Base-by-base conservation (phyloP, 164 flowering plant species). In the Liriodendron chinense region DNA sequence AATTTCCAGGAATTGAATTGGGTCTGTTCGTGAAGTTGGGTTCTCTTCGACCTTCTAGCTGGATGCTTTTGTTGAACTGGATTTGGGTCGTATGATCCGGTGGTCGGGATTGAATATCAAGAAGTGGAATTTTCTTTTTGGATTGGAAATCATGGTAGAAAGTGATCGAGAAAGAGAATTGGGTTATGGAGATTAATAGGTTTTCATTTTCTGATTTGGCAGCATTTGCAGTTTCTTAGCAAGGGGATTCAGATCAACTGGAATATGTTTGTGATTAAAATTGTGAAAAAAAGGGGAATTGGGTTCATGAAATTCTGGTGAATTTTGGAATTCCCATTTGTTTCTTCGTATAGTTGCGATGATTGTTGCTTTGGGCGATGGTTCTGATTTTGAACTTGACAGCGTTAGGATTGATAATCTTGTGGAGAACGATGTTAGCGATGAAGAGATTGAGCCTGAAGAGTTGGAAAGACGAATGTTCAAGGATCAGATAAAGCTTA, bases 381-480 rank as follows among this genome's bases (percentile, higher is more conserved):
- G 76, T 53, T 83, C 78, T 48, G 85, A 81, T 75, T 65, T 81
- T 68, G 85, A 34, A 34, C 43, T 34, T 34, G 43, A 34, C 5
- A 7, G 43, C 43, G 43, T 34, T 34, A 7, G 43, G 43, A 34
- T 34, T 34, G 43, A 34, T 34, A 34, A 34, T 34, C 43, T 34
- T 34, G 43, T 34, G 5, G 43, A 34, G 43, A 34, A 34, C 43
- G 43, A 34, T 34, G 43, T 34, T 34, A 34, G 43, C 2, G 43
- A 34, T 34, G 43, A 83, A 67, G 87, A 85, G 71, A 85, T 85
- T 73, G 85, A 83, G 43, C 74, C 82, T 0, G 84, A 82, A 18
- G 86, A 85, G 7, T 69, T 85, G 75, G 82, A 83, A 76, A 78
- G 76, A 61, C 77, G 87, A 47, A 85, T 85, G 86, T 82, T 83